Conservation (phyloP, 805 yeast genomes). For the Candida khao-thaluensis region DNA sequence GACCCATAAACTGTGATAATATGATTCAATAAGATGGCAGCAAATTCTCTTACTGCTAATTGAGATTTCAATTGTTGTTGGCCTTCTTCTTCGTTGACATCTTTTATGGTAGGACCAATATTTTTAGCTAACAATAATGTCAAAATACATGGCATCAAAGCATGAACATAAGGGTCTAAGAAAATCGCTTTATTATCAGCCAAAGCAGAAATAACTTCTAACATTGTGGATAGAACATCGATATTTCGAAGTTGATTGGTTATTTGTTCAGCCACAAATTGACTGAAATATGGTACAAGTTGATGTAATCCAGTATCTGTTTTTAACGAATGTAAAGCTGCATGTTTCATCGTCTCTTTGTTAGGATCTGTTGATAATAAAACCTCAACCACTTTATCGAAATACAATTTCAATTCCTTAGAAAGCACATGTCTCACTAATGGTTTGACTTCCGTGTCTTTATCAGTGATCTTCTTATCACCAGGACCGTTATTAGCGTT, state of each 20-base stretch:
- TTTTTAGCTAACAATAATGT: slow-evolving; percentile 87
- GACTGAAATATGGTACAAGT: slow-evolving; percentile 92
- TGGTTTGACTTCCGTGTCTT: slow-evolving; percentile 72
- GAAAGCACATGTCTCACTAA: slow-evolving; percentile 93
- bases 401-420: slow-evolving; percentile 88
- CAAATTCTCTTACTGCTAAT: slow-evolving; percentile 77
- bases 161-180: slow-evolving; percentile 93
- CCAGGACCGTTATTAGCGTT: slow-evolving; percentile 13
- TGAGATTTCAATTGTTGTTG: slow-evolving; percentile 34
- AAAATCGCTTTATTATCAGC: slow-evolving; percentile 81
- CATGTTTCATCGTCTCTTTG: slow-evolving; percentile 60
- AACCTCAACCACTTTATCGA: slow-evolving; percentile 85
- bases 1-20: slow-evolving; percentile 80
- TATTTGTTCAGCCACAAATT: slow-evolving; percentile 92
- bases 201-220: slow-evolving; percentile 84
- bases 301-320: slow-evolving; percentile 97
- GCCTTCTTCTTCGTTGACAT: slow-evolving; percentile 27
- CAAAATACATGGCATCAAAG: slow-evolving; percentile 92
- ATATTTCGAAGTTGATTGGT: slow-evolving; percentile 80
- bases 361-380: slow-evolving; percentile 56
- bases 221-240: slow-evolving; percentile 72
- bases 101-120: slow-evolving; percentile 57
- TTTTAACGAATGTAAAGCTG: slow-evolving; percentile 81
- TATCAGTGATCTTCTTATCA: slow-evolving; percentile 21
- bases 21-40: slow-evolving; percentile 77